Percentiles rank a stretch among this genome's conserved stretches.
These are phyloP conservation scores for Paecilomyces sp. DNA, from an alignment of 2,329 filamentous ascomycete species.

Conservation along the genomic window DNA sequence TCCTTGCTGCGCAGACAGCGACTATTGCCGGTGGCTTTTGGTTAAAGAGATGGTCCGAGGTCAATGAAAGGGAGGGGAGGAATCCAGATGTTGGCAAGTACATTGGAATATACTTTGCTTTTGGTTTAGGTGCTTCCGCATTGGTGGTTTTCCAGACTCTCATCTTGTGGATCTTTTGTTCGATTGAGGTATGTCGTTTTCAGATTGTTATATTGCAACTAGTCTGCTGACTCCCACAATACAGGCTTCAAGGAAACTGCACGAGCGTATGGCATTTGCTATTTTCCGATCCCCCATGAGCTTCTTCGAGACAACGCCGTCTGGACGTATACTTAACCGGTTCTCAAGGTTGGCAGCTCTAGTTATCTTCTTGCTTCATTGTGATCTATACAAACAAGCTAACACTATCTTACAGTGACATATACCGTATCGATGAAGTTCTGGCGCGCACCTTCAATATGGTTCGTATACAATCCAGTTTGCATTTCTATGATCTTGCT, in stretches of 20 bases:
- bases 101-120: slow-evolving; percentile 90
- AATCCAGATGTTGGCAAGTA: slow-evolving; percentile 82
- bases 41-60: slow-evolving; percentile 88
- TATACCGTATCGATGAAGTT: slow-evolving; percentile 74
- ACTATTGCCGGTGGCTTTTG: slow-evolving; percentile 82
- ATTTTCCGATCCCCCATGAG: slow-evolving; percentile 98
- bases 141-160: slow-evolving; percentile 88
- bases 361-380: background rate
- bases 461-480: slow-evolving; percentile 40
- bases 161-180: slow-evolving; percentile 98
- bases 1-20: slow-evolving; percentile 73
- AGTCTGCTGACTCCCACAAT: slow-evolving; percentile 3
- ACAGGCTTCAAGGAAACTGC: slow-evolving; percentile 85
- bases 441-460: slow-evolving; percentile 97
- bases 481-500: slow-evolving; percentile 8
- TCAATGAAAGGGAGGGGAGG: slow-evolving; percentile 58
- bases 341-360: slow-evolving; percentile 68
- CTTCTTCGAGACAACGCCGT: slow-evolving; percentile 96
- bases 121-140: slow-evolving; percentile 78
- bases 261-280: slow-evolving; percentile 93
- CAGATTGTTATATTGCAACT: background rate
- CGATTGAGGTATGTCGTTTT: slow-evolving; percentile 67
- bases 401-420: slow-evolving; percentile 32
- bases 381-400: background rate
- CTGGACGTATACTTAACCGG: slow-evolving; percentile 91